phyloP scores from a whole-genome alignment of 2,329 filamentous ascomycete species.

The Tolypocladium paradoxum region DNA sequence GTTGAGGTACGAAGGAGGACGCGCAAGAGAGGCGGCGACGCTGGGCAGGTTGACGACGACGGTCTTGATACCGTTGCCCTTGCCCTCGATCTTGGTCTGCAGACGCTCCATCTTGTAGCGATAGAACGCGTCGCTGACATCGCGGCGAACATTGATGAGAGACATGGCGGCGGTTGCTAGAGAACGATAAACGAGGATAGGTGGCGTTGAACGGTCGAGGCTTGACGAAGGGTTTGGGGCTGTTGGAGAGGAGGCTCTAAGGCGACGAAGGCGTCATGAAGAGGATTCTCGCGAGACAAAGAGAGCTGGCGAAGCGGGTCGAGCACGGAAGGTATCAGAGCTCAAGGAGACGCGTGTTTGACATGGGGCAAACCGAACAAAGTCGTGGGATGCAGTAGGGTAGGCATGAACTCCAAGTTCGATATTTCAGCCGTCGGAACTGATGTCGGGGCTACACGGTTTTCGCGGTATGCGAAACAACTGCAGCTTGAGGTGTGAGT shows the following conservation, averaged over 20 bases:
- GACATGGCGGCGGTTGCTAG: slow-evolving; percentile 61
- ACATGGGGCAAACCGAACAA: slow-evolving; percentile 43
- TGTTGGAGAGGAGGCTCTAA: slow-evolving; percentile 7
- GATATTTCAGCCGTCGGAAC: slow-evolving; percentile 77
- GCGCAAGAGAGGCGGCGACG: slow-evolving; percentile 83
- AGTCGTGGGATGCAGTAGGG: slow-evolving; percentile 35
- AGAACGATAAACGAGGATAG: neutral
- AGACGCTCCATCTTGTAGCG: slow-evolving; percentile 99
- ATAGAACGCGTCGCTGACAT: slow-evolving; percentile 98
- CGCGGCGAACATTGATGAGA: slow-evolving; percentile 95
- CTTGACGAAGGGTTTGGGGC: slow-evolving; percentile 6
- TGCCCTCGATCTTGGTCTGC: slow-evolving; percentile 98
- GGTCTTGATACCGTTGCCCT: slow-evolving; percentile 98
- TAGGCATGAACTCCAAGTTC: slow-evolving; percentile 45
- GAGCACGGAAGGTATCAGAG: slow-evolving; percentile 41
- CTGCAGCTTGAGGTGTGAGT: slow-evolving; percentile 95
- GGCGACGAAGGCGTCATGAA: slow-evolving; percentile 28
- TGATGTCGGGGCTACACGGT: slow-evolving; percentile 81
- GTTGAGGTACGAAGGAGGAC: slow-evolving; percentile 90
- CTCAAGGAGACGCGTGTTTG: slow-evolving; percentile 39
- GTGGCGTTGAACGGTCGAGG: neutral
- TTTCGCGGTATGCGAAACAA: slow-evolving; percentile 92
- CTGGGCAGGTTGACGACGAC: slow-evolving; percentile 95
- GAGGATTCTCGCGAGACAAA: slow-evolving; percentile 7
- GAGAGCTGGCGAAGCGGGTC: slow-evolving; percentile 14